Evolutionary conservation across 2,329 filamentous ascomycete species (phyloP).

Genomic region (Helicocarpus griseus): DNA sequence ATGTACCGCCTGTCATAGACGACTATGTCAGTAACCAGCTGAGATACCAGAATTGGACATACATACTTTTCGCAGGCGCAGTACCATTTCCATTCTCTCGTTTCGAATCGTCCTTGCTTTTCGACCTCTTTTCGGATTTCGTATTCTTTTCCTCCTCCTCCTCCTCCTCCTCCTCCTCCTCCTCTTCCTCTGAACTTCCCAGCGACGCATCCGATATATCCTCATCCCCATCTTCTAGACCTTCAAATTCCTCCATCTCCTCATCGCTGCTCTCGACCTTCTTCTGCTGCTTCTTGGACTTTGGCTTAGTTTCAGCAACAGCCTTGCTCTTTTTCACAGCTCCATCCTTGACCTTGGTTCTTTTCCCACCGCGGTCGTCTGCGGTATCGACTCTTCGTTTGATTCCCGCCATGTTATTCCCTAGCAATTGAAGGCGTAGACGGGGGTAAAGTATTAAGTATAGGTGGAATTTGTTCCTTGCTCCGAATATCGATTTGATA

Average conservation of each 20-base stretch:
- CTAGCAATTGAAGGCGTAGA: background rate
- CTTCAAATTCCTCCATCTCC: slow-evolving; percentile 40
- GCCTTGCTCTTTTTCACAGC: slow-evolving; percentile 15
- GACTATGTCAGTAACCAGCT: background rate
- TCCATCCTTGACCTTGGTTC: slow-evolving; percentile 26
- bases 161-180: too few relatives aligned
- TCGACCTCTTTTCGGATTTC: slow-evolving; percentile 4
- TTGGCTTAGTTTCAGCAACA: slow-evolving; percentile 9
- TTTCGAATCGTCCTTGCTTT: slow-evolving; percentile 16
- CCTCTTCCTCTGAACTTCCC: slow-evolving; percentile 25
- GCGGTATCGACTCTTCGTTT: slow-evolving; percentile 31
- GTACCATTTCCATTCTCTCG: slow-evolving; percentile 14
- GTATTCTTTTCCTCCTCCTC: slow-evolving; percentile 15
- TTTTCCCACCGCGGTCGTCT: slow-evolving; percentile 32
- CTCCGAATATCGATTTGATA: slow-evolving; percentile 7
- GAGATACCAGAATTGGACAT: too few relatives aligned
- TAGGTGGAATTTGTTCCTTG: background rate
- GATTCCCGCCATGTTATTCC: slow-evolving; percentile 28
- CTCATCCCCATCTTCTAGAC: slow-evolving; percentile 15
- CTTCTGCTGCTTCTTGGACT: slow-evolving; percentile 27
- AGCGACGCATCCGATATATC: slow-evolving; percentile 31
- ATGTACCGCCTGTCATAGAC: slow-evolving; percentile 38
- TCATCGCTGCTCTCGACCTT: slow-evolving; percentile 31
- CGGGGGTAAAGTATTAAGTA: background rate
- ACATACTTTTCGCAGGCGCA: slow-evolving; percentile 13